Evolutionary conservation across 345 rosid genomes (phyloP).

Genomic region (Brassica cretica): DNA sequence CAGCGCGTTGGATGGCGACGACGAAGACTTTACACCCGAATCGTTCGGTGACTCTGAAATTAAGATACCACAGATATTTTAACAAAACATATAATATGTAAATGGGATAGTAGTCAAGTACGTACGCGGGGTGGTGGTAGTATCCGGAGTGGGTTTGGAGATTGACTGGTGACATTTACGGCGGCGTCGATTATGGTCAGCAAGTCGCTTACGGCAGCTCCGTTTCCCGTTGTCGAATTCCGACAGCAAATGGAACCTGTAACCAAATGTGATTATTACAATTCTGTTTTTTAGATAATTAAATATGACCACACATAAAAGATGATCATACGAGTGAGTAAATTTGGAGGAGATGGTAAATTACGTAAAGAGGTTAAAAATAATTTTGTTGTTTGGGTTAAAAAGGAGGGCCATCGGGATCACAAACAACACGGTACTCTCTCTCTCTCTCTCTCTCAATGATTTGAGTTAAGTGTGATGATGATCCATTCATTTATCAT

Average conservation of each 20-base stretch:
- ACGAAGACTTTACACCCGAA: conserved; percentile 52
- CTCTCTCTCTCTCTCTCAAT: conserved; percentile 4
- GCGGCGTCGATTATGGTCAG: conserved; percentile 95
- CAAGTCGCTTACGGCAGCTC: conserved; percentile 90
- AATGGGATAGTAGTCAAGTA: conserved; percentile 20
- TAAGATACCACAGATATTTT: not conserved
- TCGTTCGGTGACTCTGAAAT: conserved; percentile 34
- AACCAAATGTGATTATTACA: not conserved
- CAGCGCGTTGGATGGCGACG: conserved; percentile 64
- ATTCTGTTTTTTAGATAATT: not conserved
- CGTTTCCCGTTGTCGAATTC: conserved; percentile 98
- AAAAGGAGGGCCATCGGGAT: conserved; percentile 53
- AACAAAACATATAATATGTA: not conserved
- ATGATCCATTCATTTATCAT: not conserved
- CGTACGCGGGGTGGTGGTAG: conserved; percentile 43
- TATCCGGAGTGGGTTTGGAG: conserved; percentile 44
- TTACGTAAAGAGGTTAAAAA: not conserved
- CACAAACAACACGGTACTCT: conserved; percentile 5
- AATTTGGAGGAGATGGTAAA: not conserved
- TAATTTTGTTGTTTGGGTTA: not conserved
- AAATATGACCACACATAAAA: not conserved
- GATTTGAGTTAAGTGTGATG: not conserved
- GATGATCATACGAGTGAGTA: not conserved
- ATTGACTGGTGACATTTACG: conserved; percentile 64
- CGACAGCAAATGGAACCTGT: conserved; percentile 86